These are phyloP conservation scores for Polysphondylium violaceum DNA, from an alignment of 78 protist genomes.

Conservation along the genomic window DNA sequence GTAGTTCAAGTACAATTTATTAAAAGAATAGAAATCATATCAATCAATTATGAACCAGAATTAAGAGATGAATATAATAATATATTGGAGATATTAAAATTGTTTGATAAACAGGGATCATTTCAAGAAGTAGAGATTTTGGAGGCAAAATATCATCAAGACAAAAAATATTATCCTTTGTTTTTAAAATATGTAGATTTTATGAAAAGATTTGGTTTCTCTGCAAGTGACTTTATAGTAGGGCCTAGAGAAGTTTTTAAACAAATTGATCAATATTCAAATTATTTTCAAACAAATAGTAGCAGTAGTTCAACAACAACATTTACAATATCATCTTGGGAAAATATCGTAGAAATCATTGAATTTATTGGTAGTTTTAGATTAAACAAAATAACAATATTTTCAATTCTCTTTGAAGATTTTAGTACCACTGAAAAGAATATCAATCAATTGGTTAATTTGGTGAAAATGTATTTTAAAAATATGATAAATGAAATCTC, in stretches of 20 bases:
- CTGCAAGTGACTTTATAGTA: not conserved
- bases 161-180: not conserved
- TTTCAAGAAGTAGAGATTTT: not conserved
- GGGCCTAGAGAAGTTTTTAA: not conserved
- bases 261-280: slow-evolving; percentile 1
- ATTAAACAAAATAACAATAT: not conserved
- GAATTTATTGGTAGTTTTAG: slow-evolving; percentile 27
- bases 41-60: slow-evolving; percentile 2
- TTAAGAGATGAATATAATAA: not conserved
- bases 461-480: not conserved
- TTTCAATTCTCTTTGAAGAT: slow-evolving; percentile 12
- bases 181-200: slow-evolving; percentile 12
- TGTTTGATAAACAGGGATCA: not conserved
- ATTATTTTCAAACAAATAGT: not conserved
- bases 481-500: not conserved
- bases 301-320: too few relatives aligned
- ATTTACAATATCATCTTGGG: not conserved
- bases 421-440: slow-evolving; percentile 1
- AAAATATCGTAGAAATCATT: not conserved
- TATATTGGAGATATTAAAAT: not conserved
- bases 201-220: slow-evolving; percentile 24
- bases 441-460: not conserved
- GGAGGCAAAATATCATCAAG: not conserved
- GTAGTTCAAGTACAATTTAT: too few relatives aligned
- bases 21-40: too few relatives aligned